A percentile compares a stretch with the other conserved stretches of the same genome.
Evolutionary conservation across 257 asterid species (phyloP).

Genomic region (Scutellaria barbata): DNA sequence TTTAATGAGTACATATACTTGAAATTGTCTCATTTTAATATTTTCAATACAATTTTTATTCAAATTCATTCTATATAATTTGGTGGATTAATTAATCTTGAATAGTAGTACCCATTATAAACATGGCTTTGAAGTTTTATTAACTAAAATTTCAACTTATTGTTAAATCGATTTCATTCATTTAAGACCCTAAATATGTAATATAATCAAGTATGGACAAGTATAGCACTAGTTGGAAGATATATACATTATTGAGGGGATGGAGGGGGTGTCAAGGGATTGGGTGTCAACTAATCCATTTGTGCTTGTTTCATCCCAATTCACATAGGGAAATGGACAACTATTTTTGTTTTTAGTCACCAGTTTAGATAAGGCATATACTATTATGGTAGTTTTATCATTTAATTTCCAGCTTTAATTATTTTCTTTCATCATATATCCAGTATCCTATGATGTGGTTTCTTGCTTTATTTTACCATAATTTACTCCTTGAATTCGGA

Average conservation of each 20-base stretch:
- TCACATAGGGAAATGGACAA: conserved; percentile 35
- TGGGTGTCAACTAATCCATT: conserved; percentile 42
- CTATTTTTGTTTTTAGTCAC: conserved; percentile 18
- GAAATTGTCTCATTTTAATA: no score
- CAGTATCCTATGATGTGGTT: neutral
- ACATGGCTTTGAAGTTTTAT: neutral
- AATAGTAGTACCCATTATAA: no score
- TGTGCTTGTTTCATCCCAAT: conserved; percentile 25
- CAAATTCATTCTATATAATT: no score
- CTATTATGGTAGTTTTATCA: neutral
- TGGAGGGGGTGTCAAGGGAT: conserved; percentile 34
- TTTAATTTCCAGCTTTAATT: no score
- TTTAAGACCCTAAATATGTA: no score
- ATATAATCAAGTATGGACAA: neutral
- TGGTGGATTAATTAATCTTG: no score
- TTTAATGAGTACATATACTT: no score
- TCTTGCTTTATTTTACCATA: conserved; percentile 4
- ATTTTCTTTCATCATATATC: no score
- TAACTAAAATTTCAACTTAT: no score
- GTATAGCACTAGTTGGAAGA: conserved; percentile 20
- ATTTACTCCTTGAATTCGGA: neutral
- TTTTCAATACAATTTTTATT: no score
- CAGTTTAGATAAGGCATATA: conserved; percentile 23
- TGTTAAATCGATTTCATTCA: no score
- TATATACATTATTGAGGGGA: conserved; percentile 25